A percentile compares a stretch with the other conserved stretches of the same genome.
Conservation (phyloP, 2,329 filamentous ascomycete species). For the Exutisphaerella laricina region DNA sequence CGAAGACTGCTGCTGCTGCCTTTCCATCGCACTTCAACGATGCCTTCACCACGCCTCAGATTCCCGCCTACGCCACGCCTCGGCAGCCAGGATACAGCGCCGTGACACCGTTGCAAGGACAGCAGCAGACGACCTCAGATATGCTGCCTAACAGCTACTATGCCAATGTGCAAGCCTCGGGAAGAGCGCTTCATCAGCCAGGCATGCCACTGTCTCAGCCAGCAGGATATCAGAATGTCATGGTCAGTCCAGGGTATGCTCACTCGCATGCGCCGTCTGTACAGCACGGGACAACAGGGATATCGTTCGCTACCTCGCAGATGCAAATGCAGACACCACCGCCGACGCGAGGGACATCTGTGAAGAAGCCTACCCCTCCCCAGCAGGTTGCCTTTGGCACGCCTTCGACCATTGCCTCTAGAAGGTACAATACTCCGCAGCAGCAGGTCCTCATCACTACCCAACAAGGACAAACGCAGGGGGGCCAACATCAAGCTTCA, state of each 20-base stretch:
- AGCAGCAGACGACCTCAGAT: constrained; percentile 24
- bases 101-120: constrained; percentile 26
- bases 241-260: constrained; percentile 18
- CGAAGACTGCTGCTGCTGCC: constrained; percentile 39
- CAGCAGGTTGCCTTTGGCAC: constrained; percentile 40
- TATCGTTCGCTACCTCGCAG: constrained; percentile 30
- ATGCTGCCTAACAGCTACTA: constrained; percentile 26
- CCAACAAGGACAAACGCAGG: constrained; percentile 5
- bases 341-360: constrained; percentile 52
- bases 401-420: constrained; percentile 33
- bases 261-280: constrained; percentile 8
- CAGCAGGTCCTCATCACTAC: constrained; percentile 16
- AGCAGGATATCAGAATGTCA: constrained; percentile 8
- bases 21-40: constrained; percentile 45
- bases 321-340: constrained; percentile 56
- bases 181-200: constrained; percentile 16
- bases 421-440: constrained; percentile 29
- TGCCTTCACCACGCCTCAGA: constrained; percentile 46
- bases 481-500: constrained; percentile 32
- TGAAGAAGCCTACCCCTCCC: constrained; percentile 41
- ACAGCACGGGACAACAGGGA: constrained; percentile 15
- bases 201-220: constrained; percentile 5
- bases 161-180: constrained; percentile 22
- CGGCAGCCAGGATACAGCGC: constrained; percentile 25
- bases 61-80: constrained; percentile 37